phyloP scores from a whole-genome alignment of 352 stramenopile species.

The Phytophthora multivora region DNA sequence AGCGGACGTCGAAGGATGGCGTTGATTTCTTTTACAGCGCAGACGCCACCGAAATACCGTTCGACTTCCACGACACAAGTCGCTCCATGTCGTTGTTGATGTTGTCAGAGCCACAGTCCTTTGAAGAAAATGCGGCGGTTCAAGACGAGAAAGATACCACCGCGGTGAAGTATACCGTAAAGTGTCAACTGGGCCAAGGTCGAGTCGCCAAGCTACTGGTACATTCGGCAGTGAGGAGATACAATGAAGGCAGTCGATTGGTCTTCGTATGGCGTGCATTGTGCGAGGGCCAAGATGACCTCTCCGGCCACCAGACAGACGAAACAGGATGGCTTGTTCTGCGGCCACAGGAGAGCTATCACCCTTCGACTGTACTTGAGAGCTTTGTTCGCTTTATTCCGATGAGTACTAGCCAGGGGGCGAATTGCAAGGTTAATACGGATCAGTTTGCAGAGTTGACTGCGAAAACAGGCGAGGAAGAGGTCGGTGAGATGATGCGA shows the following conservation, averaged over 20 bases:
- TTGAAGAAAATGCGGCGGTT: neutral
- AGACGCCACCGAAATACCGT: slow-evolving; percentile 11
- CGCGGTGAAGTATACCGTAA: slow-evolving; percentile 29
- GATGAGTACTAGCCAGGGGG: neutral
- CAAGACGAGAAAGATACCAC: slow-evolving; percentile 25
- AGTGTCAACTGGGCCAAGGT: slow-evolving; percentile 4
- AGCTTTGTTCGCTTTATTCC: slow-evolving; percentile 16
- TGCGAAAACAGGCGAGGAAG: slow-evolving; percentile 11
- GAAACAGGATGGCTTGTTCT: slow-evolving; percentile 51
- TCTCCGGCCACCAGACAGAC: slow-evolving; percentile 42
- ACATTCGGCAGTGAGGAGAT: slow-evolving; percentile 21
- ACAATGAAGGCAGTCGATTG: slow-evolving; percentile 39
- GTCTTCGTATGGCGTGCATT: slow-evolving; percentile 58
- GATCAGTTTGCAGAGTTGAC: slow-evolving; percentile 13
- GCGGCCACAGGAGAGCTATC: neutral
- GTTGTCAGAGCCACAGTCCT: slow-evolving; percentile 2
- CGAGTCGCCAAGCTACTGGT: slow-evolving; percentile 3
- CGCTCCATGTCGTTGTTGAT: slow-evolving; percentile 19
- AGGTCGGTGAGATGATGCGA: slow-evolving; percentile 13
- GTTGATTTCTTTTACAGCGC: slow-evolving; percentile 15
- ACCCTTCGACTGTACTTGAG: slow-evolving; percentile 6
- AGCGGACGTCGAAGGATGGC: neutral
- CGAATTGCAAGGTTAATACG: neutral
- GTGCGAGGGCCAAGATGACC: slow-evolving; percentile 30
- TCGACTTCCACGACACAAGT: slow-evolving; percentile 15